Conservation (phyloP, 805 yeast species). For the Metschnikowia noctiluminum region DNA sequence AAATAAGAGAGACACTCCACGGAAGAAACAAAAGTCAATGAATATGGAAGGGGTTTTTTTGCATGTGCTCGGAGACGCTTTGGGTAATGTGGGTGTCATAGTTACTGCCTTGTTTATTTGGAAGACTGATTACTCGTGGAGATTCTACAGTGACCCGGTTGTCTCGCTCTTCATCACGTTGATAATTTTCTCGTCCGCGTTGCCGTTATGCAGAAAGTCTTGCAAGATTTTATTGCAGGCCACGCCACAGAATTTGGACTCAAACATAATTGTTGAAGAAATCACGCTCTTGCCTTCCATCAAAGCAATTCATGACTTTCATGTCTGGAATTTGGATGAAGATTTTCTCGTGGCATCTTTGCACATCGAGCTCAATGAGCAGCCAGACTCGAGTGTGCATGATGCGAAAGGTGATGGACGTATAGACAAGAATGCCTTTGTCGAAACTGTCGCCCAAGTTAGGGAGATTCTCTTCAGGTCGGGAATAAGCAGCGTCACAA, state of each 20-base stretch:
- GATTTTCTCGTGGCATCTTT: slow-evolving; percentile 81
- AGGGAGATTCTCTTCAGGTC: slow-evolving; percentile 75
- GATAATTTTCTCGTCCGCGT: slow-evolving; percentile 86
- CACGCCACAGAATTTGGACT: slow-evolving; percentile 79
- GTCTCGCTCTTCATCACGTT: slow-evolving; percentile 82
- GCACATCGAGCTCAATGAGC: slow-evolving; percentile 64
- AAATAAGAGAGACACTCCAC: slow-evolving; percentile 14
- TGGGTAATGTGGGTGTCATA: slow-evolving; percentile 93
- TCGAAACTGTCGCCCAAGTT: slow-evolving; percentile 68
- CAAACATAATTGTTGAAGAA: slow-evolving; percentile 68
- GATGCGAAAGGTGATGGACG: slow-evolving; percentile 50
- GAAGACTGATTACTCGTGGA: slow-evolving; percentile 90
- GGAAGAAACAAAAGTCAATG: slow-evolving; percentile 53
- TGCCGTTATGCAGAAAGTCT: slow-evolving; percentile 84
- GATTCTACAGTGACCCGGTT: slow-evolving; percentile 78
- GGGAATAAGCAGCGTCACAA: slow-evolving; percentile 91
- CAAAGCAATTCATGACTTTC: slow-evolving; percentile 88
- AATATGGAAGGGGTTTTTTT: slow-evolving; percentile 97
- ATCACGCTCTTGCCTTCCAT: slow-evolving; percentile 70
- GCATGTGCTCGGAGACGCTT: slow-evolving; percentile 94
- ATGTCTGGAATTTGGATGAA: slow-evolving; percentile 93
- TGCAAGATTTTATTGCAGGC: slow-evolving; percentile 89
- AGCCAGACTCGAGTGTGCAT: slow-evolving; percentile 24
- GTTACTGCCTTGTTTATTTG: slow-evolving; percentile 86
- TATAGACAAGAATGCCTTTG: slow-evolving; percentile 43